A percentile compares a stretch with the other conserved stretches of the same genome.
These are phyloP conservation scores for Penicillium chermesinum DNA, from an alignment of 495 filamentous ascomycete genomes.

Conservation along the genomic window DNA sequence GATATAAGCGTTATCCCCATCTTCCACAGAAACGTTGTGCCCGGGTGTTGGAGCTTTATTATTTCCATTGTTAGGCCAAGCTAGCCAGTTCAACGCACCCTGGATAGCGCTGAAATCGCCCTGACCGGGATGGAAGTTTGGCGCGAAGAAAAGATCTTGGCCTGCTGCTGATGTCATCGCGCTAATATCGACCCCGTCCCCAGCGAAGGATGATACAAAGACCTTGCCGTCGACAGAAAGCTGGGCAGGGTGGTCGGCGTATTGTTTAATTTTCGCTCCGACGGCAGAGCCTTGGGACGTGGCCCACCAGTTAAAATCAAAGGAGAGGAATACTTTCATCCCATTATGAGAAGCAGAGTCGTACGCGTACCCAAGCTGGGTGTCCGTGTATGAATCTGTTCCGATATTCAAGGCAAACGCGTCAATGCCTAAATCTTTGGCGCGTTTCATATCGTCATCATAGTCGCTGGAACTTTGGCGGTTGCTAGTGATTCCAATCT, in stretches of 20 bases:
- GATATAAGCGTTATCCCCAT: constrained; percentile 45
- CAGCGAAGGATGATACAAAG: constrained; percentile 51
- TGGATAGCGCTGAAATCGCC: constrained; percentile 38
- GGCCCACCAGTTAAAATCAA: constrained; percentile 56
- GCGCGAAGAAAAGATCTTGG: constrained; percentile 52
- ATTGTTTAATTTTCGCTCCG: constrained; percentile 46
- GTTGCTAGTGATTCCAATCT: constrained; percentile 53
- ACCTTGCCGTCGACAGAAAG: constrained; percentile 51
- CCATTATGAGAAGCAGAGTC: constrained; percentile 51
- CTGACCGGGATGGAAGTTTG: constrained; percentile 47
- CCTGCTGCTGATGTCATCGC: constrained; percentile 37
- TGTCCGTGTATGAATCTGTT: constrained; percentile 45
- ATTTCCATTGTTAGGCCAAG: constrained; percentile 52
- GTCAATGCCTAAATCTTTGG: constrained; percentile 51
- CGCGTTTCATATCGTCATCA: constrained; percentile 52
- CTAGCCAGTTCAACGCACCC: constrained; percentile 56
- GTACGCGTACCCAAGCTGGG: constrained; percentile 51
- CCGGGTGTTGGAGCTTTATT: constrained; percentile 49
- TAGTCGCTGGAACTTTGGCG: constrained; percentile 46
- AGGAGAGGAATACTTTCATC: constrained; percentile 58
- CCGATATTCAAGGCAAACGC: constrained; percentile 59
- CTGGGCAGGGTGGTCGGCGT: constrained; percentile 44
- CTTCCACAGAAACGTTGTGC: constrained; percentile 39
- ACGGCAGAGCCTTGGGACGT: constrained; percentile 35
- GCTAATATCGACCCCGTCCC: constrained; percentile 47